A percentile compares a stretch with the other conserved stretches of the same genome.
phyloP scores from a whole-genome alignment of 768 basidiomycete species.

The Suillus occidentalis region DNA sequence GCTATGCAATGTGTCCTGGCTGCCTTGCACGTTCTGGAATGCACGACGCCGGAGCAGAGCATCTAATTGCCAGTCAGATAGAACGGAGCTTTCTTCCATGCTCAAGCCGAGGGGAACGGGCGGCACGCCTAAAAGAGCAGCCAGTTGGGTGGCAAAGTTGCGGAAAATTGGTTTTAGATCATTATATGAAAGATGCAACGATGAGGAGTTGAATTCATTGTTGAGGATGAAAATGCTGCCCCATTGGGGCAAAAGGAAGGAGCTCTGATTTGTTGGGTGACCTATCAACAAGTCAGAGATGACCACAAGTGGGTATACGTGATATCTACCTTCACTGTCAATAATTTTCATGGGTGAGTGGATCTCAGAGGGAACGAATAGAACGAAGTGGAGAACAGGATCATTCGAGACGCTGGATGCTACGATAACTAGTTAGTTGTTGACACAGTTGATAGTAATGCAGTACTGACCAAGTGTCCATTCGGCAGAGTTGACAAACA shows the following conservation, averaged over 20 bases:
- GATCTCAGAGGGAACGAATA: constrained; percentile 78
- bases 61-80: constrained; percentile 82
- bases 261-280: constrained; percentile 46
- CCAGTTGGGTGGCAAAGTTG: constrained; percentile 70
- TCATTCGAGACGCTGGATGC: constrained; percentile 93
- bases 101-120: constrained; percentile 50
- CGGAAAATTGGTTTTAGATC: constrained; percentile 56
- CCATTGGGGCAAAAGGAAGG: constrained; percentile 94
- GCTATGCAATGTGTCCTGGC: constrained; percentile 74
- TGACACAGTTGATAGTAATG: neutral
- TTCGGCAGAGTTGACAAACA: constrained; percentile 94
- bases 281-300: constrained; percentile 37
- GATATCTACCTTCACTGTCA: constrained; percentile 46
- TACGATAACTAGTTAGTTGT: constrained; percentile 29
- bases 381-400: constrained; percentile 88
- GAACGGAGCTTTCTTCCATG: constrained; percentile 23
- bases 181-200: constrained; percentile 32
- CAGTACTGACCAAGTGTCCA: constrained; percentile 81
- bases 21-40: constrained; percentile 64
- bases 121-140: constrained; percentile 80
- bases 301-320: constrained; percentile 8
- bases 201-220: constrained; percentile 35
- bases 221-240: constrained; percentile 86
- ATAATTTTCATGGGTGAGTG: constrained; percentile 72
- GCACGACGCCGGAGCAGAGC: constrained; percentile 70